Percentiles rank a stretch among this genome's conserved stretches.
These are phyloP conservation scores for Heterobasidion irregulare DNA, from an alignment of 1,284 basidiomycete genomes.

Conservation along the genomic window DNA sequence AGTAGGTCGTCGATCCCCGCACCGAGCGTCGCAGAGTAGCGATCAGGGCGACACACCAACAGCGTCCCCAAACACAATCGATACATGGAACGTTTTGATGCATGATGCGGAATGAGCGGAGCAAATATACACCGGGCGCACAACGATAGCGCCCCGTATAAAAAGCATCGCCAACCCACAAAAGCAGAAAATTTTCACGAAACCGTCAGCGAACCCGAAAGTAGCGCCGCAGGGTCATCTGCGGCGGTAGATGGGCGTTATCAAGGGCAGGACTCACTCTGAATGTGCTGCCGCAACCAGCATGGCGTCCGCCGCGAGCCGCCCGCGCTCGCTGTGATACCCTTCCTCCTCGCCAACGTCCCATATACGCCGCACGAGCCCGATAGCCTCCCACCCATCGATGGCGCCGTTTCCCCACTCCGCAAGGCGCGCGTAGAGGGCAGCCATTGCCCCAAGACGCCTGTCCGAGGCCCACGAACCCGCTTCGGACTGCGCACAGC, in stretches of 20 bases:
- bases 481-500: constrained; percentile 41
- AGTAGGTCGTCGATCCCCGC: too few relatives aligned
- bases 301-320: constrained; percentile 49
- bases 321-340: constrained; percentile 54
- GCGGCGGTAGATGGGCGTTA: neutral
- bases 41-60: too few relatives aligned
- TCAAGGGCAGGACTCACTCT: constrained; percentile 34
- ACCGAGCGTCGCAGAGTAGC: too few relatives aligned
- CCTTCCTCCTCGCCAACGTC: constrained; percentile 46
- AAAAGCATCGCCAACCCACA: too few relatives aligned
- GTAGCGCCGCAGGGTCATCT: neutral
- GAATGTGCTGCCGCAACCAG: constrained; percentile 51
- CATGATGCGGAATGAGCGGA: too few relatives aligned
- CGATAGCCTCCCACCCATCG: constrained; percentile 38
- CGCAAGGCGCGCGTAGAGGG: constrained; percentile 33
- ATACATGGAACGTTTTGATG: too few relatives aligned
- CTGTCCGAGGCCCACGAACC: constrained; percentile 41
- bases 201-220: neutral
- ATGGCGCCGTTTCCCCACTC: constrained; percentile 37
- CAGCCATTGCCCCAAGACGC: constrained; percentile 35
- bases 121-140: too few relatives aligned
- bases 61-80: too few relatives aligned
- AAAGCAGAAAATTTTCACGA: too few relatives aligned
- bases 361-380: constrained; percentile 43
- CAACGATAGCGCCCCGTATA: too few relatives aligned